These are phyloP conservation scores for Lepiota venenata DNA, from an alignment of 768 basidiomycete species.

Conservation along the genomic window DNA sequence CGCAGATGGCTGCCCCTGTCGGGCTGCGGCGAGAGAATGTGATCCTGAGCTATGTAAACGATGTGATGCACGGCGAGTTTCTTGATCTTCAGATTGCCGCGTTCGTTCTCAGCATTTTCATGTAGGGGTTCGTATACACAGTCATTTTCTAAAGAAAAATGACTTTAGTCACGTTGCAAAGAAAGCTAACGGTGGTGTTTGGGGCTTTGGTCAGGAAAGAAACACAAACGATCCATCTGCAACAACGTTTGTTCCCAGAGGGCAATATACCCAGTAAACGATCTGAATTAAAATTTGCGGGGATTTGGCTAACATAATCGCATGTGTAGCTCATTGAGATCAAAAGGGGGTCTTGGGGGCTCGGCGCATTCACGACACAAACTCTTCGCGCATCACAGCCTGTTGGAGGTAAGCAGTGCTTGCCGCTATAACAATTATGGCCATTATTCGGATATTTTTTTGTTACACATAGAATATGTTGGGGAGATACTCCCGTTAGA, in stretches of 20 bases:
- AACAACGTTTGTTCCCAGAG: slow-evolving; percentile 37
- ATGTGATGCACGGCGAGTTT: slow-evolving; percentile 46
- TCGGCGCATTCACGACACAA: slow-evolving; percentile 5
- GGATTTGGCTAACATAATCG: neutral
- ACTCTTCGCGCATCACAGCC: neutral
- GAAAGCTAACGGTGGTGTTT: neutral
- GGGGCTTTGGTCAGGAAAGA: slow-evolving; percentile 33
- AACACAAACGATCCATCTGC: slow-evolving; percentile 48
- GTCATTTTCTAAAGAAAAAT: neutral
- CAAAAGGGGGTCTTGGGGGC: slow-evolving; percentile 7
- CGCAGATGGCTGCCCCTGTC: slow-evolving; percentile 52
- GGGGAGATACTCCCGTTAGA: slow-evolving; percentile 28
- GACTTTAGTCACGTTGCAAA: too few relatives aligned
- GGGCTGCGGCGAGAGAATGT: slow-evolving; percentile 51
- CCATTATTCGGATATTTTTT: too few relatives aligned
- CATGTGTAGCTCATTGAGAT: neutral
- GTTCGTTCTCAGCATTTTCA: slow-evolving; percentile 53
- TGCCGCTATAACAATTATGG: neutral
- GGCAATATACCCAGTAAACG: slow-evolving; percentile 47
- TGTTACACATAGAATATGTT: slow-evolving; percentile 53
- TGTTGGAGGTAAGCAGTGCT: slow-evolving; percentile 15
- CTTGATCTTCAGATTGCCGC: slow-evolving; percentile 16
- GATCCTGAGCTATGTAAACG: slow-evolving; percentile 60
- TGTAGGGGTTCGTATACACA: slow-evolving; percentile 38
- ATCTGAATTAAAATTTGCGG: neutral